Evolutionary conservation across 1,284 basidiomycete genomes (phyloP).

Genomic region (Apiotrichum sp.): DNA sequence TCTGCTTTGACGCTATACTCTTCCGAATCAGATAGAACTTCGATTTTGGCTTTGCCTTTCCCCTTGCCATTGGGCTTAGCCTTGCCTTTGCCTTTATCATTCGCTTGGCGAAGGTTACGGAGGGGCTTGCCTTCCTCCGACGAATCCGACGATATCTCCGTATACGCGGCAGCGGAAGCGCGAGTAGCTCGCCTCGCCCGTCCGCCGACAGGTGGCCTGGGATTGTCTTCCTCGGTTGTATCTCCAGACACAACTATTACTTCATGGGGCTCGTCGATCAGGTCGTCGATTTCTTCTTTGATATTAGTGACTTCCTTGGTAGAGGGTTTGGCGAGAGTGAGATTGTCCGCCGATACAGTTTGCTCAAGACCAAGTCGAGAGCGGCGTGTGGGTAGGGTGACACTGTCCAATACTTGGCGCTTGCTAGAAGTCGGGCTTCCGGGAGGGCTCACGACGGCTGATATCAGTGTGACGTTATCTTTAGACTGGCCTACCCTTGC

Average conservation of each 20-base stretch:
- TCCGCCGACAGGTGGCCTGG: not conserved
- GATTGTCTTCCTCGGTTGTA: not conserved
- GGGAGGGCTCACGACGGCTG: not conserved
- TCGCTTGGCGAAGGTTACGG: too few species aligned
- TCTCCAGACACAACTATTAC: not conserved
- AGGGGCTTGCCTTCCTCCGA: slow-evolving; percentile 5
- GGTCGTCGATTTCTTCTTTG: slow-evolving; percentile 5
- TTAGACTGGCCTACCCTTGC: not conserved
- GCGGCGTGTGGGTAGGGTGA: slow-evolving; percentile 20
- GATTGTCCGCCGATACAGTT: slow-evolving; percentile 35
- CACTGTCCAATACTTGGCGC: slow-evolving; percentile 24
- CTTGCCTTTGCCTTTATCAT: too few species aligned
- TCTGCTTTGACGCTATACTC: slow-evolving; percentile 1
- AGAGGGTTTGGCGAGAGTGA: slow-evolving; percentile 25
- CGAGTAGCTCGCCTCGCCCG: not conserved
- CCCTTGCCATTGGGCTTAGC: not conserved
- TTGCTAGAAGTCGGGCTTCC: slow-evolving; percentile 1
- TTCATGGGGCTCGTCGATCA: not conserved
- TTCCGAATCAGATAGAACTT: slow-evolving; percentile 2
- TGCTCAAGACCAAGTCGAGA: slow-evolving; percentile 35
- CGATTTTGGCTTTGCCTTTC: slow-evolving; percentile 10
- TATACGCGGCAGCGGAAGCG: not conserved
- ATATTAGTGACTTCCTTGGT: not conserved
- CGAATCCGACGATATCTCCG: not conserved
- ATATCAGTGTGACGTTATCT: not conserved